Evolutionary conservation across 2,329 filamentous ascomycete species (phyloP).

Genomic region (Hymenoscyphus albidus): DNA sequence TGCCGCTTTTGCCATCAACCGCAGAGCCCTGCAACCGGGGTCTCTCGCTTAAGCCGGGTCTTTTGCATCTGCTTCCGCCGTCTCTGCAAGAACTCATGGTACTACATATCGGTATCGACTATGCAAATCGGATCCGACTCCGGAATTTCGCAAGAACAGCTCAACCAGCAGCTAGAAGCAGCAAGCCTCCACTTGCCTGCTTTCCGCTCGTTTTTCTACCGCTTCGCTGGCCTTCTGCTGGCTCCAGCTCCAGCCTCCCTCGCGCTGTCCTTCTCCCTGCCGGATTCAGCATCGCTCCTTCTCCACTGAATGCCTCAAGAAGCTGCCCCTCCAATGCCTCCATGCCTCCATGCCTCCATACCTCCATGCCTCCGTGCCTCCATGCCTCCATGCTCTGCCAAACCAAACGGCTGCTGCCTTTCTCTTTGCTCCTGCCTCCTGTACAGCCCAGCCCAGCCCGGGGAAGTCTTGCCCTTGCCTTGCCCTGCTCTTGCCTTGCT

Average conservation of each 20-base stretch:
- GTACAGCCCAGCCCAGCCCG: not conserved
- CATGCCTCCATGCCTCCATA: not conserved
- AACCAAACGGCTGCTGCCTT: not conserved
- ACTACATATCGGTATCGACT: not conserved
- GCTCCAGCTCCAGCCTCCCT: not conserved
- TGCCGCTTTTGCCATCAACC: not conserved
- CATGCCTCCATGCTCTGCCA: not conserved
- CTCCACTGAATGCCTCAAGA: not conserved
- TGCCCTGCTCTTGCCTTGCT: too few species aligned
- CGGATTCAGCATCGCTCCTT: not conserved
- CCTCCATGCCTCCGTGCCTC: not conserved
- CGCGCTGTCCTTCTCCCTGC: not conserved
- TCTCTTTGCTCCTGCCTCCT: not conserved
- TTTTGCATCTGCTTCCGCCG: not conserved
- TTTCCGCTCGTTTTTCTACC: not conserved
- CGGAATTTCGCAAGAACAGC: not conserved
- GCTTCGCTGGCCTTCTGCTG: not conserved
- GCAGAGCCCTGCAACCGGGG: not conserved
- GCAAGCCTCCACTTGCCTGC: slow-evolving; percentile 1
- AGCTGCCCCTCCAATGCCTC: not conserved
- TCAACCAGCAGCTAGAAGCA: not conserved
- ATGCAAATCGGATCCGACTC: slow-evolving; percentile 1
- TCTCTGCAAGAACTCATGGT: slow-evolving; percentile 2
- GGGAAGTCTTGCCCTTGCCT: not conserved
- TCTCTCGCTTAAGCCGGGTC: not conserved